Evolutionary conservation across 345 rosid genomes (phyloP).

Genomic region (Lumnitzera littorea): DNA sequence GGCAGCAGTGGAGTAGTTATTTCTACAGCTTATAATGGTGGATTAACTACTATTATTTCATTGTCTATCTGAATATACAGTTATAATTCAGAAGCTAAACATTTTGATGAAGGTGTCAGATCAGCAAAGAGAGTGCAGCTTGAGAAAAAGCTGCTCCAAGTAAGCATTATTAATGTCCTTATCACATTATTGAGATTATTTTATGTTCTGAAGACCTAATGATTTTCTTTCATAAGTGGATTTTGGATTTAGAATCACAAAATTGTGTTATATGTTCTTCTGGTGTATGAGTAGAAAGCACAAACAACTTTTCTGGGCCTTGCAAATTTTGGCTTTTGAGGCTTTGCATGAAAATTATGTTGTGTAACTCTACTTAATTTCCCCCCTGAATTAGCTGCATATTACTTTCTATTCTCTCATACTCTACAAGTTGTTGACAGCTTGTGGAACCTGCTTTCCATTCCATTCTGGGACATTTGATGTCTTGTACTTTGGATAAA

Average conservation of each 20-base stretch:
- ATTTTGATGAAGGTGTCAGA: slow-evolving; percentile 92
- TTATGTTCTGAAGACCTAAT: not conserved
- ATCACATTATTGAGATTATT: not conserved
- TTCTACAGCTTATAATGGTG: not conserved
- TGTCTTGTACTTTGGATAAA: slow-evolving; percentile 54
- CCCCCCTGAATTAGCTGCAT: not conserved
- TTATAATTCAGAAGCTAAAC: slow-evolving; percentile 73
- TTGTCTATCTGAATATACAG: slow-evolving; percentile 22
- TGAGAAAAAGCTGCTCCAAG: slow-evolving; percentile 86
- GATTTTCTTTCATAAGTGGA: not conserved
- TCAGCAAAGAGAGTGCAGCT: slow-evolving; percentile 75
- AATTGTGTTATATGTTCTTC: too few relatives aligned
- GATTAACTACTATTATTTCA: not conserved
- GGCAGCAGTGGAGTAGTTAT: not conserved
- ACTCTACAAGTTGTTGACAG: slow-evolving; percentile 28
- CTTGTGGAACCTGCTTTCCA: slow-evolving; percentile 89
- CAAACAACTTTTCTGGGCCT: too few relatives aligned
- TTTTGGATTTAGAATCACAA: too few relatives aligned
- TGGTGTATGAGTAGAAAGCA: too few relatives aligned
- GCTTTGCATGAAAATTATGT: too few relatives aligned
- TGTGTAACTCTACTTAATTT: not conserved
- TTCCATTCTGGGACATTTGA: slow-evolving; percentile 68
- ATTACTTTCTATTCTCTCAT: not conserved
- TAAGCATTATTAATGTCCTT: slow-evolving; percentile 22
- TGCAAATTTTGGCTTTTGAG: too few relatives aligned